These are phyloP conservation scores for Arabis hirsuta DNA, from an alignment of 345 rosid genomes.

Conservation along the genomic window DNA sequence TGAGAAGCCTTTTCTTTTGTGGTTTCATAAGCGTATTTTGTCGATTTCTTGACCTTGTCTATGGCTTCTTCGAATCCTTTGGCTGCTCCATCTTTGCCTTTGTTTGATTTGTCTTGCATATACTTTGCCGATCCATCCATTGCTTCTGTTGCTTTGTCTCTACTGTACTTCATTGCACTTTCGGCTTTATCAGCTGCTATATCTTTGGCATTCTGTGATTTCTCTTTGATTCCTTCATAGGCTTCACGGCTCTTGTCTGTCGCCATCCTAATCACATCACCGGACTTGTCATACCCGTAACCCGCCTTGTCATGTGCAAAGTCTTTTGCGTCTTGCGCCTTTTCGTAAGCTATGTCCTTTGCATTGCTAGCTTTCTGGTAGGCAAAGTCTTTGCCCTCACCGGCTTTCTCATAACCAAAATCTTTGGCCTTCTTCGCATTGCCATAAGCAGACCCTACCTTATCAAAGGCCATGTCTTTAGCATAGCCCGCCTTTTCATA, in stretches of 20 bases:
- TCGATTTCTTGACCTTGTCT: slow-evolving; percentile 43
- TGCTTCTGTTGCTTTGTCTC: slow-evolving; percentile 41
- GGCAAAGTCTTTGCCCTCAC: slow-evolving; percentile 24
- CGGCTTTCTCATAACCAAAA: slow-evolving; percentile 14
- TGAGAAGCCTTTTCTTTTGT: slow-evolving; percentile 59
- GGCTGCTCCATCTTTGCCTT: slow-evolving; percentile 27
- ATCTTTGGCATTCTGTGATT: slow-evolving; percentile 29
- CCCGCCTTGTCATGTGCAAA: background rate
- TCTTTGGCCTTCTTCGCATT: slow-evolving; percentile 9
- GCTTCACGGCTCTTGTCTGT: slow-evolving; percentile 32
- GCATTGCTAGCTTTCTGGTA: slow-evolving; percentile 23
- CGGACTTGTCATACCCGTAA: slow-evolving; percentile 5
- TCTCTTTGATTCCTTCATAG: slow-evolving; percentile 38
- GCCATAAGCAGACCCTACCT: slow-evolving; percentile 14
- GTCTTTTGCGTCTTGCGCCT: slow-evolving; percentile 16
- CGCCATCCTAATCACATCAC: slow-evolving; percentile 32
- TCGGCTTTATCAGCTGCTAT: slow-evolving; percentile 36
- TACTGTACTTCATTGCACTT: slow-evolving; percentile 38
- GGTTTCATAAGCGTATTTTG: slow-evolving; percentile 46
- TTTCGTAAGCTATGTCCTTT: slow-evolving; percentile 14
- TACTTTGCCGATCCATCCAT: slow-evolving; percentile 28
- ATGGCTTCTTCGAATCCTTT: slow-evolving; percentile 30
- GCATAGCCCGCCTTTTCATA: background rate
- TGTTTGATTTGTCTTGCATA: slow-evolving; percentile 41
- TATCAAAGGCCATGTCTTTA: background rate